Evolutionary conservation across 345 rosid species (phyloP), one percentile per base, ranked within the genome.

Genomic region (Pistacia vera): DNA sequence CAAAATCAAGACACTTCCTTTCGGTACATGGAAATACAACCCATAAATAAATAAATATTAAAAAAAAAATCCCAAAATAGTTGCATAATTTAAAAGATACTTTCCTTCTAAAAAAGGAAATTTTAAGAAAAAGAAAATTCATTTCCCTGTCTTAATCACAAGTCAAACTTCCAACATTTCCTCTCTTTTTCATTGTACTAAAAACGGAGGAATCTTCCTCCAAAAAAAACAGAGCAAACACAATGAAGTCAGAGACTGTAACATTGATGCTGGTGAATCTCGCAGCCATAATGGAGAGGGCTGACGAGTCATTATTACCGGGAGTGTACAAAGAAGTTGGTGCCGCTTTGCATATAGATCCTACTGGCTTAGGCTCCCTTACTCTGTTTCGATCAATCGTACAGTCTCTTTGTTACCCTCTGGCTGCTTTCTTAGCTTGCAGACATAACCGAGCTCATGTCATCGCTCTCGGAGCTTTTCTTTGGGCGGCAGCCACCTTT

Each of bases 241-340:
- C 44, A 12, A 86, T 88, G 95, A 86, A 85, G 33, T 61, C 88
- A 58, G 92, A 88, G 82, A 81, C 79, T 8, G 3, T 88, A 11
- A 89, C 91, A 4, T 61, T 89, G 72, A 66, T 84, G 76, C 67
- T 91, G 63, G 96, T 91, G 75, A 85, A 91, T 82, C 83, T 91
- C n/a, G 91, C 92, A 2, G 85, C 80, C 35, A 88, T 88, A 58
- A 87, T 91, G 92, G 86, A 90, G 79, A 73, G 86, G 81, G 90
- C 96, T 33, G 92, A 91, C 20, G 93, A 87, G 83, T 83, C 93
- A 20, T 65, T 91, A 36, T 80, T 91, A n/a, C 91, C 93, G 1
- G 90, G 92, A 41, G 92, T 91, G 66, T 91, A 88, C 80, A 88
- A 88, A 67, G 96, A 89, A 70, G 87, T 89, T 4, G 93, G 92